Base-by-base conservation (phyloP, 805 yeast species). In the Pichia gijzeniarum region DNA sequence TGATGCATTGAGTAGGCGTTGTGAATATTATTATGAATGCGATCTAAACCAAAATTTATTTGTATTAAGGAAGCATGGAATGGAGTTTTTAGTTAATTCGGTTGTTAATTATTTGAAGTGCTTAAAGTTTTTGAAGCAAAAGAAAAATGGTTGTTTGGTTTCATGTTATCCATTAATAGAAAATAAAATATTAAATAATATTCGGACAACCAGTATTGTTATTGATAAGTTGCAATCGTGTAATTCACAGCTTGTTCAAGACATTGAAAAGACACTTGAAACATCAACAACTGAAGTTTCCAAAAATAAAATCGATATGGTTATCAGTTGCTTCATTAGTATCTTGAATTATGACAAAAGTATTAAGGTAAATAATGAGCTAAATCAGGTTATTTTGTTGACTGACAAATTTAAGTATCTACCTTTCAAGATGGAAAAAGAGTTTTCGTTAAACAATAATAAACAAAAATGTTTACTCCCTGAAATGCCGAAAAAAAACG, bases 111-210 rank as follows among this genome's bases (percentile, higher is more conserved):
- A 28, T 16, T 28, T 25, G n/a, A 38, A 38, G 5, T 38, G 34
- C 20, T 19, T 38, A 16, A 28, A 38, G 14, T 20, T 17, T 3
- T 21, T 25, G 21, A 13, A 10, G 19, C 17, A 17, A 1, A 37
- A 21, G 9, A 17, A 27, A 3, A 16, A 31, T 1, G n/a, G n/a
- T 28, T 54, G 48, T 2, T 55, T 57, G 4, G 51, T 73, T 48
- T 64, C 62, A 22, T 49, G 51, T 16, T 80, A 77, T 54, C 80
- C 83, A 0, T 68, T 73, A 28, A 68, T 72, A 38, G 70, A 74
- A 4, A 68, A 71, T 6, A 51, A 76, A 36, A 72, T 67, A 40
- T 81, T 77, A 32, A 73, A 80, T 0, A 77, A 74, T 0, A 57
- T 74, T 44, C 68, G 76, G 0, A 57, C 72, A 30, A 10, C 28